Conservation (phyloP, 345 rosid genomes). For the Conringia planisiliqua region DNA sequence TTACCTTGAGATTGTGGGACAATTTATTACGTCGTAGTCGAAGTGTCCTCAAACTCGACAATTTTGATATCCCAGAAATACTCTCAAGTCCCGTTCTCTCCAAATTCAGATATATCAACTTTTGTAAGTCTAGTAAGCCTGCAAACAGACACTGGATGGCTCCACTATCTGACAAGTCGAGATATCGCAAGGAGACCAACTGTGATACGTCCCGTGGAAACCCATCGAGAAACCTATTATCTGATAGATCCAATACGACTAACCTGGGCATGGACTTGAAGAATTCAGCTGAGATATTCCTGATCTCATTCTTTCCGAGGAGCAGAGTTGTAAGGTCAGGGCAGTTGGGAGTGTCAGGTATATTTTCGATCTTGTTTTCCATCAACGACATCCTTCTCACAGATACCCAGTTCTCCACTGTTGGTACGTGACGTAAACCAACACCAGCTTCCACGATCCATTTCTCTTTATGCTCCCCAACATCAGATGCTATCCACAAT, state of each 20-base stretch:
- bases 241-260: conserved; percentile 26
- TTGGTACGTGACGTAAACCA: not conserved
- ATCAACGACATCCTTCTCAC: not conserved
- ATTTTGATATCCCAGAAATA: not conserved
- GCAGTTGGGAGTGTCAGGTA: not conserved
- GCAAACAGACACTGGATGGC: not conserved
- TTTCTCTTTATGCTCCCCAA: not conserved
- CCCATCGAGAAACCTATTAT: no score
- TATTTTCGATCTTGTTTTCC: not conserved
- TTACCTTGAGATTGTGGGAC: not conserved
- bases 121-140: not conserved
- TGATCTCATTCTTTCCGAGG: not conserved
- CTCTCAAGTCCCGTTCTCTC: not conserved
- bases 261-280: conserved; percentile 20
- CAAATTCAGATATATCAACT: not conserved
- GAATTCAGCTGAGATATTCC: conserved; percentile 3
- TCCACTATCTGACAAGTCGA: not conserved
- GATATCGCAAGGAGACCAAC: not conserved
- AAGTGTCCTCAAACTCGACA: not conserved
- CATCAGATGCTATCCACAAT: not conserved
- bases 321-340: conserved; percentile 31
- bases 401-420: not conserved
- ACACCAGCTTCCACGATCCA: not conserved
- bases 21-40: not conserved
- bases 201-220: not conserved